Conservation (phyloP, 176 grass and related monocot genomes). For the Otatea glauca region DNA sequence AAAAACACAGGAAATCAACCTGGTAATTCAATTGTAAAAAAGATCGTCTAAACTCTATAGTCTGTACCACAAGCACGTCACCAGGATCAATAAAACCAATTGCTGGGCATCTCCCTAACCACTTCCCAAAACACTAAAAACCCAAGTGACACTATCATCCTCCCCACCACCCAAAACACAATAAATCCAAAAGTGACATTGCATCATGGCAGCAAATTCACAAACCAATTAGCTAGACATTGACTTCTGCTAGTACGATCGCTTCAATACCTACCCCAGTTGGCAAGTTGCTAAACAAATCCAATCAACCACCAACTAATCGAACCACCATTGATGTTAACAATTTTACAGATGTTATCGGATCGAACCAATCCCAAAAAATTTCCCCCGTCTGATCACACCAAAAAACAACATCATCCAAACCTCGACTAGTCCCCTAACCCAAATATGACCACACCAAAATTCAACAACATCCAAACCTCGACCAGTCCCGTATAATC, state of each 20-base stretch:
- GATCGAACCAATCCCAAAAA: neutral
- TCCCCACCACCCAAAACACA: neutral
- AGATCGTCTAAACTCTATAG: neutral
- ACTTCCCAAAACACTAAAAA: neutral
- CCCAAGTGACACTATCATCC: neutral
- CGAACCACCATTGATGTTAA: neutral
- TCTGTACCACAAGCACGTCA: neutral
- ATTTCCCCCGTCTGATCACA: neutral
- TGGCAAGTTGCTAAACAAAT: neutral
- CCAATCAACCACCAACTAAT: constrained; percentile 8
- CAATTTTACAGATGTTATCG: neutral
- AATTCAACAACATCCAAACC: constrained; percentile 15
- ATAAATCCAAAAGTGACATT: neutral
- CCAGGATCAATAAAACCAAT: neutral
- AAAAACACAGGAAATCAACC: neutral
- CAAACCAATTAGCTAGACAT: neutral
- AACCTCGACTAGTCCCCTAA: neutral
- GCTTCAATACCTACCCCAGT: neutral
- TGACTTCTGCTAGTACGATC: neutral
- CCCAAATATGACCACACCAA: neutral
- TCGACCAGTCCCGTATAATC: neutral
- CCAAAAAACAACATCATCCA: constrained; percentile 13
- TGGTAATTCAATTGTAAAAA: neutral
- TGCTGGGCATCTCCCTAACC: neutral
- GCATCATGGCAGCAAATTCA: neutral